These are phyloP conservation scores for Talaromyces borbonicus DNA, from an alignment of 495 filamentous ascomycete species.

Conservation along the genomic window DNA sequence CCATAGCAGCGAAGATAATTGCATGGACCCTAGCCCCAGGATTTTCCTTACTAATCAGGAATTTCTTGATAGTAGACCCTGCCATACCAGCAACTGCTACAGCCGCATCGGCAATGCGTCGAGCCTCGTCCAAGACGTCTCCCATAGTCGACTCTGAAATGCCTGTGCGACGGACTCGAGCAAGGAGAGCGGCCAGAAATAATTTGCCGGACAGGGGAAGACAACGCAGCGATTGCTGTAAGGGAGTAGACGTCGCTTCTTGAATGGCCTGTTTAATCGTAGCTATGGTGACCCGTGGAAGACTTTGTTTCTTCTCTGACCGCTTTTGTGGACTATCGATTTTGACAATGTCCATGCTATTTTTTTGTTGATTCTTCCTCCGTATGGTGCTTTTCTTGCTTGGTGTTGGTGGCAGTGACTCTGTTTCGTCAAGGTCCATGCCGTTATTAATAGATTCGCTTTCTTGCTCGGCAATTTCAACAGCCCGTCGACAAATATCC, in stretches of 20 bases:
- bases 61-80: slow-evolving; percentile 31
- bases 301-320: slow-evolving; percentile 2
- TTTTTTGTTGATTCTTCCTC: slow-evolving; percentile 9
- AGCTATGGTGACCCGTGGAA: slow-evolving; percentile 72
- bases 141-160: slow-evolving; percentile 77
- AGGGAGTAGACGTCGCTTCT: slow-evolving; percentile 84
- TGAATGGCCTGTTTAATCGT: slow-evolving; percentile 90
- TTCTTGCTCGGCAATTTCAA: slow-evolving; percentile 86
- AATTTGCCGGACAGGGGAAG: slow-evolving; percentile 76
- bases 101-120: slow-evolving; percentile 52
- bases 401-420: slow-evolving; percentile 34
- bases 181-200: slow-evolving; percentile 71
- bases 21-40: slow-evolving; percentile 49
- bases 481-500: slow-evolving; percentile 91
- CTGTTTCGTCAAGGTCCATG: slow-evolving; percentile 20
- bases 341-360: not conserved
- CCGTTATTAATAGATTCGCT: slow-evolving; percentile 19
- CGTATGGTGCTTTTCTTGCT: slow-evolving; percentile 35
- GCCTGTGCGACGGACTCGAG: slow-evolving; percentile 70
- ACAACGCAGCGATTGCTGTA: slow-evolving; percentile 76
- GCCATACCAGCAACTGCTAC: slow-evolving; percentile 37
- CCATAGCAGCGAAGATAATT: slow-evolving; percentile 63
- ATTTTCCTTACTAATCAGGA: slow-evolving; percentile 30
- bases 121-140: slow-evolving; percentile 88
- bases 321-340: slow-evolving; percentile 10